Conservation (phyloP, 768 basidiomycete genomes). For the Xerocomellus chrysenteron region DNA sequence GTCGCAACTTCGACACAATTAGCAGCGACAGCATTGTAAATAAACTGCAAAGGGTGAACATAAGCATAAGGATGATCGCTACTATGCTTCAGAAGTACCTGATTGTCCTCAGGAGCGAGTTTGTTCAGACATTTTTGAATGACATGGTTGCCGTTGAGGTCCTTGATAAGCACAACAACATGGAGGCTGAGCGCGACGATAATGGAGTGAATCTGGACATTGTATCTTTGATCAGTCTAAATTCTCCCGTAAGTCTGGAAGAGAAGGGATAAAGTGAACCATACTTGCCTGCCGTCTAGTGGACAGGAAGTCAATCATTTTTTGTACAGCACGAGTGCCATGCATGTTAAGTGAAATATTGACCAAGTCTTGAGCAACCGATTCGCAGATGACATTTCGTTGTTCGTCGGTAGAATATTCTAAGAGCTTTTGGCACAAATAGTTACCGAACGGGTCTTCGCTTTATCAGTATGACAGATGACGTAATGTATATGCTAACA, state of each 20-base stretch:
- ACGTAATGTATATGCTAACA: slow-evolving; percentile 7
- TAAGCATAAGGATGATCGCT: not conserved
- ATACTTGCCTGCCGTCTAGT: slow-evolving; percentile 85
- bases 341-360: slow-evolving; percentile 99
- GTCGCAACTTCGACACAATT: slow-evolving; percentile 99
- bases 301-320: slow-evolving; percentile 99
- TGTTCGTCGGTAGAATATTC: slow-evolving; percentile 98
- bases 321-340: slow-evolving; percentile 98
- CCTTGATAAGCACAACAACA: slow-evolving; percentile 99
- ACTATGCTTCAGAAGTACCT: slow-evolving; percentile 46
- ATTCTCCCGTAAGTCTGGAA: slow-evolving; percentile 52
- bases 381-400: slow-evolving; percentile 94
- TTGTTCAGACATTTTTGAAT: slow-evolving; percentile 99
- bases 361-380: slow-evolving; percentile 95
- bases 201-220: slow-evolving; percentile 92
- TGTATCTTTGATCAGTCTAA: slow-evolving; percentile 81
- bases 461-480: not conserved
- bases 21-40: slow-evolving; percentile 98
- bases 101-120: slow-evolving; percentile 96
- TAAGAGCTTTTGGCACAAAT: slow-evolving; percentile 95
- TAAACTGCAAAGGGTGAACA: slow-evolving; percentile 60
- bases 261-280: slow-evolving; percentile 33
- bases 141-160: slow-evolving; percentile 94
- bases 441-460: slow-evolving; percentile 97
- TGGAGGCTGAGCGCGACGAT: slow-evolving; percentile 95